Conservation (phyloP, 2,329 filamentous ascomycete species). For the Verticillium tricorpus region DNA sequence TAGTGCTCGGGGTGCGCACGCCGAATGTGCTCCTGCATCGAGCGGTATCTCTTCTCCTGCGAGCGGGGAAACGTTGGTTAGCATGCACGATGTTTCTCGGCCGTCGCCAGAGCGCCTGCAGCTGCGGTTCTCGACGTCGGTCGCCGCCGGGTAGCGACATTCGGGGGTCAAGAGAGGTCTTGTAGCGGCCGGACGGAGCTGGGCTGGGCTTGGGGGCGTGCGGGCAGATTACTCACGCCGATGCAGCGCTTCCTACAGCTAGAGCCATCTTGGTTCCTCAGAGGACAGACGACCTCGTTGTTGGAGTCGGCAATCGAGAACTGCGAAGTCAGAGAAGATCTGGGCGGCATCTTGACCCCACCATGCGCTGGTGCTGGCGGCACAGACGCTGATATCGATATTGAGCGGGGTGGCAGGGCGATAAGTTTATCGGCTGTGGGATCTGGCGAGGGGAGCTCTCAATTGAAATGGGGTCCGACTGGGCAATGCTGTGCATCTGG, state of each 20-base stretch:
- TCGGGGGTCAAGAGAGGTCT: background rate
- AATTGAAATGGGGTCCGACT: slow-evolving; percentile 24
- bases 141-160: background rate
- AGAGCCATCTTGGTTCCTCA: slow-evolving; percentile 93
- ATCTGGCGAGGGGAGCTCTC: slow-evolving; percentile 14
- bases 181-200: background rate
- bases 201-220: background rate
- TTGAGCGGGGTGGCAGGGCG: slow-evolving; percentile 21
- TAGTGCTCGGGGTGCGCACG: slow-evolving; percentile 96
- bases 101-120: slow-evolving; percentile 2
- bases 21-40: slow-evolving; percentile 99
- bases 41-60: slow-evolving; percentile 93
- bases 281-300: slow-evolving; percentile 94
- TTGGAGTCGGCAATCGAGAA: slow-evolving; percentile 90
- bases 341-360: slow-evolving; percentile 72
- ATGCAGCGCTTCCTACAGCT: slow-evolving; percentile 96
- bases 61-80: slow-evolving; percentile 19
- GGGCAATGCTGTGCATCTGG: slow-evolving; percentile 10
- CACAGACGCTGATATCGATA: slow-evolving; percentile 25
- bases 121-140: background rate
- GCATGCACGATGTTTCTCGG: background rate
- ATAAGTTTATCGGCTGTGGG: slow-evolving; percentile 11
- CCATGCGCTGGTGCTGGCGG: slow-evolving; percentile 36
- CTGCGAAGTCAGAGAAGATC: slow-evolving; percentile 80
- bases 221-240: slow-evolving; percentile 67